Evolutionary conservation across 257 asterid species (phyloP).

Genomic region (Leptodermis oblonga): DNA sequence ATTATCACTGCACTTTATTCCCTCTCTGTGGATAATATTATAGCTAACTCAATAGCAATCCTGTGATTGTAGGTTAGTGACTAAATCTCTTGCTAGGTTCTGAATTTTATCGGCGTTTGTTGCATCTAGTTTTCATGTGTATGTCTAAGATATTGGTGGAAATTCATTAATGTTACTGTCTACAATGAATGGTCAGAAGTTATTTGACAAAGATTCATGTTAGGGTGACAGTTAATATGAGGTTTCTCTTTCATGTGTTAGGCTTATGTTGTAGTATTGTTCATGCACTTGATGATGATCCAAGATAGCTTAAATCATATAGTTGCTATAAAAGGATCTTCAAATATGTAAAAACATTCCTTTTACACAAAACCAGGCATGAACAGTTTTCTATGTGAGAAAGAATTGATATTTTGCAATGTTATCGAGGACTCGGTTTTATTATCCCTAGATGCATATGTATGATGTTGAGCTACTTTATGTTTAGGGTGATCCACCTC

Average conservation of each 20-base stretch:
- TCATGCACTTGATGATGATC: background rate
- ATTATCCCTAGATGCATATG: background rate
- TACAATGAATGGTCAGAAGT: background rate
- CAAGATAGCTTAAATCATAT: background rate
- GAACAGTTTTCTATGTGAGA: background rate
- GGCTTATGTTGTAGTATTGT: background rate
- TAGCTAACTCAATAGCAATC: no score
- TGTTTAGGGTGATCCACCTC: background rate
- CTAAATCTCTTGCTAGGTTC: background rate
- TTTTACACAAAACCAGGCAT: background rate
- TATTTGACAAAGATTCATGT: background rate
- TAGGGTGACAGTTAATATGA: background rate
- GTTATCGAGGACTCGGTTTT: no score
- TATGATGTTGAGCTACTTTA: no score
- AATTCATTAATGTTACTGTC: background rate
- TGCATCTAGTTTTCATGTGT: conserved; percentile 1
- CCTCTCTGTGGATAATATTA: background rate
- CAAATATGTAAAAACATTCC: background rate
- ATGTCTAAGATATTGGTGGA: background rate
- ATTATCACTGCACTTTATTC: background rate
- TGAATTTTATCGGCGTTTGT: background rate
- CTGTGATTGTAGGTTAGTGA: background rate
- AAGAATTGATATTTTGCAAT: background rate
- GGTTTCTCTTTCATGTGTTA: background rate
- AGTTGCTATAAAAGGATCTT: background rate